Conservation (phyloP, 2,329 filamentous ascomycete genomes). For the Aspergillus calidoustus region DNA sequence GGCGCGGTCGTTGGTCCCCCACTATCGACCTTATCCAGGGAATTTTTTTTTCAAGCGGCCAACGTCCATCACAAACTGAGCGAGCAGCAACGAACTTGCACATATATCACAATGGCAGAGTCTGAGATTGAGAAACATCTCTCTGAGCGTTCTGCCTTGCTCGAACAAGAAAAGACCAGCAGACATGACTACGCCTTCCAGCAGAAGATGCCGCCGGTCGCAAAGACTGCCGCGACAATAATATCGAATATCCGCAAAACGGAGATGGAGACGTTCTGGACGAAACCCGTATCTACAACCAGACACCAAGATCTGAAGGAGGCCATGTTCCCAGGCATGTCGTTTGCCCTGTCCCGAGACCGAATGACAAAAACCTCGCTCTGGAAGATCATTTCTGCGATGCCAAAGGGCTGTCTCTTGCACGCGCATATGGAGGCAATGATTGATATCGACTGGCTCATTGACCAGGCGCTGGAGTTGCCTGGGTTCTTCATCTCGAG, state of each 20-base stretch:
- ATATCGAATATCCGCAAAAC: constrained; percentile 12
- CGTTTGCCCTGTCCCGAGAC: constrained; percentile 14
- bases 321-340: constrained; percentile 20
- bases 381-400: constrained; percentile 16
- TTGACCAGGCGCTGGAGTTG: constrained; percentile 18
- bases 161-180: constrained; percentile 15
- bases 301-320: constrained; percentile 5
- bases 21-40: not conserved
- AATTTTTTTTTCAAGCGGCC: not conserved
- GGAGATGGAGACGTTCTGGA: constrained; percentile 15
- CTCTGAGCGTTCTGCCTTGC: constrained; percentile 5
- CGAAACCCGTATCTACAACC: not conserved
- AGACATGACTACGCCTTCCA: constrained; percentile 20
- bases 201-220: constrained; percentile 15
- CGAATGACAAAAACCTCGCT: constrained; percentile 14
- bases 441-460: constrained; percentile 20
- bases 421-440: constrained; percentile 23
- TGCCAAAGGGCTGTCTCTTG: constrained; percentile 20
- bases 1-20: too few species aligned
- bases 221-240: constrained; percentile 11
- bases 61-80: not conserved
- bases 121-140: constrained; percentile 6
- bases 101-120: constrained; percentile 5
- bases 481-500: constrained; percentile 15
- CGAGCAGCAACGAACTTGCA: not conserved